A percentile compares a stretch with the other conserved stretches of the same genome.
Conservation (phyloP, 768 basidiomycete species). For the Mycena filopes region DNA sequence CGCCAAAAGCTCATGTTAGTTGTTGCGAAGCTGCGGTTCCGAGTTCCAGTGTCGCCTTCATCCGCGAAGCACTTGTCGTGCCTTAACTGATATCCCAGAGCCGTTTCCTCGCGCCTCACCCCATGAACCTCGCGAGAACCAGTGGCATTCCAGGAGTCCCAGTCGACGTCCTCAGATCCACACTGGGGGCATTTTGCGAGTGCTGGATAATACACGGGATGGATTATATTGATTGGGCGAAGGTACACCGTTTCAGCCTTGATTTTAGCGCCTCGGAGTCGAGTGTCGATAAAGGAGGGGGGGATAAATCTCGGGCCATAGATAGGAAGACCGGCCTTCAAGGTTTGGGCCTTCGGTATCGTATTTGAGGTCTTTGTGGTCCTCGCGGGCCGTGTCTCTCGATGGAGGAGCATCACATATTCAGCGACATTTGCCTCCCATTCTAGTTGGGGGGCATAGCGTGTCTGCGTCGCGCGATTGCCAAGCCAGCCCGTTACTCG, state of each 20-base stretch:
- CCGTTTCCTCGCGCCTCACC: slow-evolving; percentile 23
- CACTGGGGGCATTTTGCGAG: slow-evolving; percentile 29
- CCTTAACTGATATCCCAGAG: slow-evolving; percentile 29
- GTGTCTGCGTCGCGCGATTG: not conserved
- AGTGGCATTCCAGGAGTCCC: not conserved
- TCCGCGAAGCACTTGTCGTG: slow-evolving; percentile 29
- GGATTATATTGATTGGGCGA: slow-evolving; percentile 35
- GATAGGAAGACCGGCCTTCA: not conserved
- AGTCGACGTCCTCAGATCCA: slow-evolving; percentile 2
- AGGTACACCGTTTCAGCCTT: slow-evolving; percentile 30
- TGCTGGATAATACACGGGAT: slow-evolving; percentile 34
- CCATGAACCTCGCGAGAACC: slow-evolving; percentile 37
- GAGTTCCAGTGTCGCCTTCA: not conserved
- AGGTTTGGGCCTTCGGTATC: not conserved
- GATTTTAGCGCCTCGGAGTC: not conserved
- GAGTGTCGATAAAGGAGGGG: not conserved
- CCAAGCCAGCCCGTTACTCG: not conserved
- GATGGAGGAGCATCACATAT: slow-evolving; percentile 1
- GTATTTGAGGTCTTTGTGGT: not conserved
- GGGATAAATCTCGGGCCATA: slow-evolving; percentile 1
- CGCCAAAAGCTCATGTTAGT: slow-evolving; percentile 37
- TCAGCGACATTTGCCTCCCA: slow-evolving; percentile 5
- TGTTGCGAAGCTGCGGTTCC: slow-evolving; percentile 20
- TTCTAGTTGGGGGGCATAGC: not conserved
- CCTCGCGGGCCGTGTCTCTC: not conserved